Evolutionary conservation across 805 yeast genomes (phyloP).

Genomic region (Ogataea methanolica): DNA sequence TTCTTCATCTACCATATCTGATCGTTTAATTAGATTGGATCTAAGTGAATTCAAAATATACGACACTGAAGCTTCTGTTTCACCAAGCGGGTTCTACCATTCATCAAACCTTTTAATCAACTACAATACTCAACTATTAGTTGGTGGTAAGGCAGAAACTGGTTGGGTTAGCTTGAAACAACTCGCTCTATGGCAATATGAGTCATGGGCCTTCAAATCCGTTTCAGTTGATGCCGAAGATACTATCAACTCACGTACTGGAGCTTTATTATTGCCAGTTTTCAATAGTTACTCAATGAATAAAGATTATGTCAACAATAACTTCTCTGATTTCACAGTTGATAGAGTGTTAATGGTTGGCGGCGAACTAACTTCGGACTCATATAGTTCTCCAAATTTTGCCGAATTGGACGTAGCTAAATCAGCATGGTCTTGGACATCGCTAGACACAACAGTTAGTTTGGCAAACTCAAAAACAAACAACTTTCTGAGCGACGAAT

Average conservation of each 20-base stretch:
- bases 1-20: constrained; percentile 26
- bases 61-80: constrained; percentile 42
- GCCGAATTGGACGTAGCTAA: constrained; percentile 35
- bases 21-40: constrained; percentile 42
- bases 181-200: constrained; percentile 66
- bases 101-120: constrained; percentile 40
- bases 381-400: constrained; percentile 37
- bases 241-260: constrained; percentile 48
- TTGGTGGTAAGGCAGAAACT: constrained; percentile 59
- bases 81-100: constrained; percentile 54
- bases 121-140: constrained; percentile 44
- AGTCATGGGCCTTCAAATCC: constrained; percentile 60
- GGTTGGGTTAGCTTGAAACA: constrained; percentile 77
- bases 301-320: constrained; percentile 13
- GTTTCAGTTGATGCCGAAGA: constrained; percentile 29
- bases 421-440: constrained; percentile 41
- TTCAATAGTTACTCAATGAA: constrained; percentile 30
- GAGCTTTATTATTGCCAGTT: constrained; percentile 52
- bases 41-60: constrained; percentile 29
- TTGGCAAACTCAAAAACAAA: constrained; percentile 21
- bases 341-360: constrained; percentile 53
- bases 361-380: constrained; percentile 42
- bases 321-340: constrained; percentile 32
- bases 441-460: constrained; percentile 24
- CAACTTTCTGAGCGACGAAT: constrained; percentile 12